Conservation (phyloP, 2,329 filamentous ascomycete species). For the Sporothrix humicola region DNA sequence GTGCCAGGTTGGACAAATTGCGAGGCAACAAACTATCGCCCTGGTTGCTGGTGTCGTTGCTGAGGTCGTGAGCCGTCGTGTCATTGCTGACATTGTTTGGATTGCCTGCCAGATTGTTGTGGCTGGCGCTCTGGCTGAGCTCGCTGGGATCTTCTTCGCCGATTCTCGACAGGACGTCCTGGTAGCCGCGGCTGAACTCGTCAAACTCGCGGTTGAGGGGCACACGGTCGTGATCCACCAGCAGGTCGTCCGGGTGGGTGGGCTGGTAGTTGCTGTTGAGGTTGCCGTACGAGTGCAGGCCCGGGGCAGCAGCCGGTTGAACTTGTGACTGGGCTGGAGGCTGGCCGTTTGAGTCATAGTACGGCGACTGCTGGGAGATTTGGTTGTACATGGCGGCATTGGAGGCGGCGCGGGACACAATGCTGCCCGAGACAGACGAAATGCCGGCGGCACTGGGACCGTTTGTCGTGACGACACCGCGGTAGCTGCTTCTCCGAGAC, state of each 20-base stretch:
- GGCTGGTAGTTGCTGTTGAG: constrained; percentile 41
- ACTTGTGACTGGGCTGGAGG: constrained; percentile 11
- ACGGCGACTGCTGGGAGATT: constrained; percentile 32
- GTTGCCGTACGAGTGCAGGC: constrained; percentile 38
- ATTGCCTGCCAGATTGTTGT: constrained; percentile 34
- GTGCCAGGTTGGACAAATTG: not conserved
- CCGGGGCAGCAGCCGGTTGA: not conserved
- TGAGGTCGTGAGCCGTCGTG: not conserved
- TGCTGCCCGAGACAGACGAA: not conserved
- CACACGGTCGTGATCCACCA: constrained; percentile 35
- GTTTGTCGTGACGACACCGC: not conserved
- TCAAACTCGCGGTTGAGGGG: constrained; percentile 41
- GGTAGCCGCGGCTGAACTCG: constrained; percentile 53
- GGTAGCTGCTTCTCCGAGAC: constrained; percentile 22
- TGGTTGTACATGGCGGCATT: not conserved
- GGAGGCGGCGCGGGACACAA: constrained; percentile 4
- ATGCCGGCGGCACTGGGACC: not conserved
- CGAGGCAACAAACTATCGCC: not conserved
- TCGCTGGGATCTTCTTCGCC: constrained; percentile 44
- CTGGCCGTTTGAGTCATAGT: constrained; percentile 34
- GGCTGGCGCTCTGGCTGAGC: constrained; percentile 28
- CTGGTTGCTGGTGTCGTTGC: constrained; percentile 32
- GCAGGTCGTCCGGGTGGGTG: constrained; percentile 38
- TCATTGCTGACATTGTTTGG: too few relatives aligned
- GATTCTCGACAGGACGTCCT: constrained; percentile 49